Evolutionary conservation across 2,329 filamentous ascomycete species (phyloP).

Genomic region (Microsporum canis): DNA sequence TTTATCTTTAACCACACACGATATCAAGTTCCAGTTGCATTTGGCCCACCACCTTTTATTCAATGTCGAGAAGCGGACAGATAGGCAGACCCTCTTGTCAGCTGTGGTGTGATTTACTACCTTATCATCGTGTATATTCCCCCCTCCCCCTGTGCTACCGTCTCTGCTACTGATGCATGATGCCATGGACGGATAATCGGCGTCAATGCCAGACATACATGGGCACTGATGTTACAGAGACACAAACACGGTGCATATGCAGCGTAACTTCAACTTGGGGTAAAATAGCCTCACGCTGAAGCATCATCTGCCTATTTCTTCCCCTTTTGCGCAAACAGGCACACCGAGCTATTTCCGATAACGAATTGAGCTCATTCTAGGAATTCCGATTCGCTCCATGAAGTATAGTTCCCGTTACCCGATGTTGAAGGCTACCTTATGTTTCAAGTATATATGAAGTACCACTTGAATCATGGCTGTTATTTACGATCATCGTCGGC

Average conservation of each 20-base stretch:
- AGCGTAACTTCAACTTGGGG: neutral
- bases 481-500: neutral
- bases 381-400: neutral
- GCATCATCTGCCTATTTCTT: neutral
- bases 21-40: neutral
- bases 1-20: neutral
- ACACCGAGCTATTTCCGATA: neutral
- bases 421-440: neutral
- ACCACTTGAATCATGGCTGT: neutral
- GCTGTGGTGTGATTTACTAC: neutral
- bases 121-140: neutral
- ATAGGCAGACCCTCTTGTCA: neutral
- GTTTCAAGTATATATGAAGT: neutral
- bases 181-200: neutral
- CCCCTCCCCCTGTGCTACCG: neutral
- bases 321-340: neutral
- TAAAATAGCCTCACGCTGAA: constrained; percentile 1
- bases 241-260: neutral
- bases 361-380: neutral
- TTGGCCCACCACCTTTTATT: neutral
- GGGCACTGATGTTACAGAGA: neutral
- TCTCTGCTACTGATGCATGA: neutral
- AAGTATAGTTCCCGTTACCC: neutral
- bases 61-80: neutral
- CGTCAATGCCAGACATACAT: neutral